Evolutionary conservation across 768 basidiomycete species (phyloP), one percentile per base, ranked within the genome.

Genomic region (Lactarius quietus): DNA sequence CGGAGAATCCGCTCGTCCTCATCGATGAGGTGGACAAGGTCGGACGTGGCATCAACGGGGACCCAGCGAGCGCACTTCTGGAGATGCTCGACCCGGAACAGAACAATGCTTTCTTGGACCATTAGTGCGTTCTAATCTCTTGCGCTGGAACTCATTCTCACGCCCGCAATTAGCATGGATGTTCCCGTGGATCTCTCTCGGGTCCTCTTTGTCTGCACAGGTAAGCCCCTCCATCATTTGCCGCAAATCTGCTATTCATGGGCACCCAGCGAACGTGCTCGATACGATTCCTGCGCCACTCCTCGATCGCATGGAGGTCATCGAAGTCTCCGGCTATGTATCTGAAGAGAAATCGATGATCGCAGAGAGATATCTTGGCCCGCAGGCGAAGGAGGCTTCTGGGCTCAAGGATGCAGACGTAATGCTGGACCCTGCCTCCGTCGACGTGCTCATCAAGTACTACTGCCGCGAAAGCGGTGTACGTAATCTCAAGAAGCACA

Each of bases 1-100:
- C 92, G 18, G 93, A 95, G 76, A 97, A 97, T 73, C 95, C 95
- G 0, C 81, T 98, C 18, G 93, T 98, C 15, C 77, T 98, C 51
- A 96, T 96, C 65, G 95, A 98, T 69, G 95, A 98, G 74, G 90
- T 98, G 18, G 95, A 98, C 78, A 98, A 97, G 80, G 93, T 97
- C 63, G 92, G 93, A 20, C 80, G 92, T 43, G 94, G 93, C 0
- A 85, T 89, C 67, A 95, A 95, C 70, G 95, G 95, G 0, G 95
- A 98, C 74, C 95, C 95, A 14, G 86, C 93, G 0, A 93, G 92
- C 69, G 95, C 95, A 1, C 74, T 98, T 57, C 75, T 95, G 56
- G 95, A 96, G 78, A 94, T 95, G 93, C 78, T 96, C 56, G 93
- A 95, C 72, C 92, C 94, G 0, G 95, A 98, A 74, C 95, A 98